Conservation (phyloP, 805 yeast genomes). For the Saccharomycopsis babjevae region DNA sequence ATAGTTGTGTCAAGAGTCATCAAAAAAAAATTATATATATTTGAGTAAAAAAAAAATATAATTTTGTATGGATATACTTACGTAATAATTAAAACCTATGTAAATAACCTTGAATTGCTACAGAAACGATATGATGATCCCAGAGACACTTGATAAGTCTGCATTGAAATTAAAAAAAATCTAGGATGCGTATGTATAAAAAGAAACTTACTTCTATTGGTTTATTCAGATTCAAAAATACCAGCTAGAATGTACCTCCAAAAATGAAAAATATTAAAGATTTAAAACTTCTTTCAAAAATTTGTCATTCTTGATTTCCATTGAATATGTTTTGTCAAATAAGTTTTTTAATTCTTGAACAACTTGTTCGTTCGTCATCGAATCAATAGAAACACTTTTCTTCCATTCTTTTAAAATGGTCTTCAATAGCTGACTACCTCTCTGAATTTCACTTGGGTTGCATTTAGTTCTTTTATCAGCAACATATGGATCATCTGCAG, state of each 20-base stretch:
- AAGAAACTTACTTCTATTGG: not conserved
- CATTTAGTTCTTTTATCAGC: slow-evolving; percentile 43
- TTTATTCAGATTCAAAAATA: not conserved
- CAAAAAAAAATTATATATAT: too few species aligned
- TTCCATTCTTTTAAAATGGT: slow-evolving; percentile 46
- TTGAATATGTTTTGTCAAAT: slow-evolving; percentile 23
- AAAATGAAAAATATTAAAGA: slow-evolving; percentile 19
- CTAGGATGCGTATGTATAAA: too few species aligned
- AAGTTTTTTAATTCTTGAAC: slow-evolving; percentile 28
- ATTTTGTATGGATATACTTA: too few species aligned
- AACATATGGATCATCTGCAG: slow-evolving; percentile 31
- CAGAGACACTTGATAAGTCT: too few species aligned
- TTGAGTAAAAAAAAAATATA: too few species aligned
- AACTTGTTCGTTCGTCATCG: slow-evolving; percentile 29
- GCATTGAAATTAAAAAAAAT: too few species aligned
- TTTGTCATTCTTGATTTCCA: slow-evolving; percentile 26
- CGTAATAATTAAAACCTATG: too few species aligned
- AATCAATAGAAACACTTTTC: slow-evolving; percentile 25
- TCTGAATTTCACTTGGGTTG: slow-evolving; percentile 35
- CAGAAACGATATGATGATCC: too few species aligned
- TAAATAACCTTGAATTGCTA: too few species aligned
- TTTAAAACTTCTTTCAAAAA: slow-evolving; percentile 38
- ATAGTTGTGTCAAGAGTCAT: not conserved
- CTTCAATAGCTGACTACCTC: slow-evolving; percentile 42
- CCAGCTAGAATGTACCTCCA: not conserved